These are phyloP conservation scores for Exophiala calicioides DNA, from an alignment of 2,329 filamentous ascomycete genomes.

Conservation along the genomic window DNA sequence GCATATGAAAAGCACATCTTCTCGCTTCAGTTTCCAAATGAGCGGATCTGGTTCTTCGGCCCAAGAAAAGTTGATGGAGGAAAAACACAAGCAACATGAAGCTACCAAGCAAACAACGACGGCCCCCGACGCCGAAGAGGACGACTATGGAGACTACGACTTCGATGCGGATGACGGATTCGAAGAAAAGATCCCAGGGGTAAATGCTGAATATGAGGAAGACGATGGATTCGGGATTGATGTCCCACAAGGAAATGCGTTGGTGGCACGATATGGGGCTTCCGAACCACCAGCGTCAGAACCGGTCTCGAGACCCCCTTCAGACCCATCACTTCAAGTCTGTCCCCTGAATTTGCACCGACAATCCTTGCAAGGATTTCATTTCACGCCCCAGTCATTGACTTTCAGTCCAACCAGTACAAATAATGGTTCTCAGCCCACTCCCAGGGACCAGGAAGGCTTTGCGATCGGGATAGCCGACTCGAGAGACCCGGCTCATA, in stretches of 20 bases:
- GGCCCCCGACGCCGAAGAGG: constrained; percentile 33
- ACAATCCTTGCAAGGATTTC: constrained; percentile 28
- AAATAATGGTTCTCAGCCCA: constrained; percentile 31
- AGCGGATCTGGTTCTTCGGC: constrained; percentile 57
- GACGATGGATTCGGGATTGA: constrained; percentile 38
- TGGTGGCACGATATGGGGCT: constrained; percentile 18
- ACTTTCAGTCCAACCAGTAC: constrained; percentile 33
- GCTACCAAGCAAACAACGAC: constrained; percentile 42
- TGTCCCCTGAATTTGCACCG: constrained; percentile 35
- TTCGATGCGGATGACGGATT: constrained; percentile 45
- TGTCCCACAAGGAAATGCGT: constrained; percentile 11
- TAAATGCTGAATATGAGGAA: constrained; percentile 50
- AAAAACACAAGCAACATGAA: constrained; percentile 60
- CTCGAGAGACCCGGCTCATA: constrained; percentile 21
- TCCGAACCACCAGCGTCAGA: constrained; percentile 3
- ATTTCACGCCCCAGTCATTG: constrained; percentile 33
- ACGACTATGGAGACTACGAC: constrained; percentile 46
- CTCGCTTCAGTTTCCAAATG: constrained; percentile 67
- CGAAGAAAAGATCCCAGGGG: constrained; percentile 51
- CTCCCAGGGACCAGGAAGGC: constrained; percentile 32
- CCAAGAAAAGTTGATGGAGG: constrained; percentile 64
- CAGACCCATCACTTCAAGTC: constrained; percentile 2
- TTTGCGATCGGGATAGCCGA: constrained; percentile 29
- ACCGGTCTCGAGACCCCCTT: too few relatives aligned
- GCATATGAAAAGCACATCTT: constrained; percentile 59